Conservation (phyloP, 2,329 filamentous ascomycete species). For the Ascomycota sp. region DNA sequence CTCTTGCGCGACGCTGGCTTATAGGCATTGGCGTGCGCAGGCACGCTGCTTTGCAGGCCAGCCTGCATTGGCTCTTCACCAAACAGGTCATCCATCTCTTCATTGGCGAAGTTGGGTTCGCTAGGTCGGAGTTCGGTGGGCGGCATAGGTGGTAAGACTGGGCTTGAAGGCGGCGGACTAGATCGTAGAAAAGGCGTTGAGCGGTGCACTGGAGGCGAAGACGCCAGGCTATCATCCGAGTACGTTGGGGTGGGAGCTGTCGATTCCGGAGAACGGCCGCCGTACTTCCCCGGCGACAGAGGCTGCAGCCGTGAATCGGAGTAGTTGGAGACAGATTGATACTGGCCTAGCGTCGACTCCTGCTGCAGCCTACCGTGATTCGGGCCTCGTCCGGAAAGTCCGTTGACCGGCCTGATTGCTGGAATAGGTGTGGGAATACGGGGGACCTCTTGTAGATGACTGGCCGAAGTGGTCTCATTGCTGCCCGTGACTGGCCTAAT, state of each 20-base stretch:
- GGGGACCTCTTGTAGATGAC: conserved; percentile 49
- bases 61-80: conserved; percentile 35
- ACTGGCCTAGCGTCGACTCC: conserved; percentile 36
- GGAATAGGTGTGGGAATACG: conserved; percentile 62
- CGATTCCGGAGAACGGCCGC: conserved; percentile 34
- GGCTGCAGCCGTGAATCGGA: conserved; percentile 14
- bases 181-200: conserved; percentile 32
- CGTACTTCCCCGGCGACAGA: conserved; percentile 24
- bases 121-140: conserved; percentile 32
- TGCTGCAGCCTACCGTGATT: conserved; percentile 26
- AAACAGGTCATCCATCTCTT: conserved; percentile 48
- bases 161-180: conserved; percentile 59
- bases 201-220: conserved; percentile 67
- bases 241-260: conserved; percentile 28
- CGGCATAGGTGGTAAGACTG: conserved; percentile 45
- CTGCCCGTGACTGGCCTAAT: conserved; percentile 51
- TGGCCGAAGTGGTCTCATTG: conserved; percentile 19
- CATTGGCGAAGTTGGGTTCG: conserved; percentile 75
- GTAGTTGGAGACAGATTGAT: conserved; percentile 26
- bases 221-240: conserved; percentile 52
- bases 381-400: conserved; percentile 10
- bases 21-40: conserved; percentile 4
- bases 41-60: conserved; percentile 13
- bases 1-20: conserved; percentile 14
- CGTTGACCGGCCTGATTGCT: conserved; percentile 13